Percentiles rank a stretch among this genome's conserved stretches.
Evolutionary conservation across 257 asterid species (phyloP).

Genomic region (Przewalskia tangutica): DNA sequence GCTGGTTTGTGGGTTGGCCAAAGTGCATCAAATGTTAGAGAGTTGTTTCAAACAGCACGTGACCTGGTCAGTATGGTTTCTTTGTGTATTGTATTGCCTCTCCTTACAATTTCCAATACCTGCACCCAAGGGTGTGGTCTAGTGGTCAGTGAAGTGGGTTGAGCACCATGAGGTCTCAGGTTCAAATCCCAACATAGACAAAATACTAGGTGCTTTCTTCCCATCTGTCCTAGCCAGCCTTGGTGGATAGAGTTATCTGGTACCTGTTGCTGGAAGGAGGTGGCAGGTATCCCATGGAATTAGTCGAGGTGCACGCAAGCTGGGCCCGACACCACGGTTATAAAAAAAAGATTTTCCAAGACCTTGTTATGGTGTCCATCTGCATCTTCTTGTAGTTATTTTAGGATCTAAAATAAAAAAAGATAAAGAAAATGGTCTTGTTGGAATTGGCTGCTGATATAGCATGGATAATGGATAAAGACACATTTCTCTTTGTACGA

Average conservation of each 20-base stretch:
- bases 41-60: constrained; percentile 91
- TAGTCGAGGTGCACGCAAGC: too few relatives aligned
- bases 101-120: neutral
- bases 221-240: too few relatives aligned
- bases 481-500: neutral
- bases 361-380: constrained; percentile 9
- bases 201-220: too few relatives aligned
- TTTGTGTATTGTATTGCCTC: neutral
- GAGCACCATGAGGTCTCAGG: too few relatives aligned
- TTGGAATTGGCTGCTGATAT: neutral
- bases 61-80: constrained; percentile 56
- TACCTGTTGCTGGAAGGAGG: too few relatives aligned
- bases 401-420: neutral
- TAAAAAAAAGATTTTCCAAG: neutral
- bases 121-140: too few relatives aligned
- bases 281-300: too few relatives aligned
- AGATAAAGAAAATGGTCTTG: neutral
- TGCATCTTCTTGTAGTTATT: neutral
- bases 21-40: constrained; percentile 96
- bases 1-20: constrained; percentile 97
- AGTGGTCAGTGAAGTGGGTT: too few relatives aligned
- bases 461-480: neutral
- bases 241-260: too few relatives aligned
- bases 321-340: too few relatives aligned
- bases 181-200: too few relatives aligned